phyloP scores from a whole-genome alignment of 768 basidiomycete genomes.

The Hebeloma cylindrosporum region DNA sequence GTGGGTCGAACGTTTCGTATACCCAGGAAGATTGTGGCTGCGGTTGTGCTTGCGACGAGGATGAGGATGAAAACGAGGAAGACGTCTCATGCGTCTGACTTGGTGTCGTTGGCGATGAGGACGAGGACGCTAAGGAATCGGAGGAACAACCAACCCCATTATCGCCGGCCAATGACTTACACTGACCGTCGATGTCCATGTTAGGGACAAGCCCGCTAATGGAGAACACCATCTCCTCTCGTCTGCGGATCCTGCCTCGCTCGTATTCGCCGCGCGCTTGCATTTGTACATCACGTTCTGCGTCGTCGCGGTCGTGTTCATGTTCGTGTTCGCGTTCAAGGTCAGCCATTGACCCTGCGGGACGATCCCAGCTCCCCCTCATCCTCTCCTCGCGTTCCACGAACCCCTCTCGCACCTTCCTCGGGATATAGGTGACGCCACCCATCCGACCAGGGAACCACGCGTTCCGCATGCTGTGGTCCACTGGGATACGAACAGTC shows the following conservation, averaged over 20 bases:
- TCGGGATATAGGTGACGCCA: slow-evolving; percentile 14
- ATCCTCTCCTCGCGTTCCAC: background rate
- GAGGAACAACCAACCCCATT: too few species aligned
- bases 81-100: background rate
- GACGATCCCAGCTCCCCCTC: slow-evolving; percentile 7
- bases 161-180: too few species aligned
- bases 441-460: slow-evolving; percentile 38
- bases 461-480: slow-evolving; percentile 37
- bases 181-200: too few species aligned
- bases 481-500: slow-evolving; percentile 12
- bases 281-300: too few species aligned
- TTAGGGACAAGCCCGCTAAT: too few species aligned
- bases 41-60: background rate
- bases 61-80: background rate
- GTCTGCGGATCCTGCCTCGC: too few species aligned
- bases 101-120: background rate
- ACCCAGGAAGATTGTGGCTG: slow-evolving; percentile 13
- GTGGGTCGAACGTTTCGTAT: slow-evolving; percentile 45
- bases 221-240: too few species aligned
- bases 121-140: too few species aligned
- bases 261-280: too few species aligned
- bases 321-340: too few species aligned
- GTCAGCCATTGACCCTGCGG: too few species aligned
- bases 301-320: too few species aligned
- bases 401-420: slow-evolving; percentile 1